Conservation (phyloP, 306 rosid genomes). For the Pyrus pyrifolia region DNA sequence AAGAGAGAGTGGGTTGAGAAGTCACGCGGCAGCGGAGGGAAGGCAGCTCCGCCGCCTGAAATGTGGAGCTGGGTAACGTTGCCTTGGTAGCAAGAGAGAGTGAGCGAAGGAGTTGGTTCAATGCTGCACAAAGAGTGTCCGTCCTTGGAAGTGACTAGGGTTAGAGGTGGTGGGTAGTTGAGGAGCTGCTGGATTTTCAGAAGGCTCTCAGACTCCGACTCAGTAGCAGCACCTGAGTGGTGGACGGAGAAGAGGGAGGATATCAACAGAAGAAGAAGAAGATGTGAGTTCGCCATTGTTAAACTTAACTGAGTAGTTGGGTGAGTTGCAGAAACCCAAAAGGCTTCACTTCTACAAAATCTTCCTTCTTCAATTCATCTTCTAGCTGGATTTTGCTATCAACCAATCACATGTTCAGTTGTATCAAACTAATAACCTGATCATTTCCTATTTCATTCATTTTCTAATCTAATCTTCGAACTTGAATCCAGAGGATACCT, state of each 20-base stretch:
- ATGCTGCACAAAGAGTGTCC: constrained; percentile 46
- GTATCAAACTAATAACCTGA: background rate
- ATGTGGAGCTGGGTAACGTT: constrained; percentile 73
- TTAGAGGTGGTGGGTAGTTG: constrained; percentile 49
- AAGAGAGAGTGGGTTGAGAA: constrained; percentile 50
- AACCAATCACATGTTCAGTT: background rate
- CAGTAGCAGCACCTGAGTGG: constrained; percentile 33
- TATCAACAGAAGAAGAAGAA: constrained; percentile 28
- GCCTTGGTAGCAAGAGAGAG: constrained; percentile 64
- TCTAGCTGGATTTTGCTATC: background rate
- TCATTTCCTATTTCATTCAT: no score
- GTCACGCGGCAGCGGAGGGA: constrained; percentile 29
- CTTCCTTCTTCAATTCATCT: background rate
- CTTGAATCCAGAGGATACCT: no score
- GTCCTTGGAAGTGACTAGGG: constrained; percentile 10
- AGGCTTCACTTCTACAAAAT: background rate
- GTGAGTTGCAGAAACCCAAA: background rate
- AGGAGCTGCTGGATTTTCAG: constrained; percentile 52
- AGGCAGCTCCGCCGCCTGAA: constrained; percentile 34
- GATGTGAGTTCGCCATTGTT: constrained; percentile 34
- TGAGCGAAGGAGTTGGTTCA: constrained; percentile 59
- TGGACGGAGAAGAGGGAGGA: constrained; percentile 35
- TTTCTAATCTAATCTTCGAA: no score
- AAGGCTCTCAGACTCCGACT: constrained; percentile 49
- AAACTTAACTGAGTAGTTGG: background rate